Conservation (phyloP, 257 asterid genomes). For the Plectranthus barbatus region DNA sequence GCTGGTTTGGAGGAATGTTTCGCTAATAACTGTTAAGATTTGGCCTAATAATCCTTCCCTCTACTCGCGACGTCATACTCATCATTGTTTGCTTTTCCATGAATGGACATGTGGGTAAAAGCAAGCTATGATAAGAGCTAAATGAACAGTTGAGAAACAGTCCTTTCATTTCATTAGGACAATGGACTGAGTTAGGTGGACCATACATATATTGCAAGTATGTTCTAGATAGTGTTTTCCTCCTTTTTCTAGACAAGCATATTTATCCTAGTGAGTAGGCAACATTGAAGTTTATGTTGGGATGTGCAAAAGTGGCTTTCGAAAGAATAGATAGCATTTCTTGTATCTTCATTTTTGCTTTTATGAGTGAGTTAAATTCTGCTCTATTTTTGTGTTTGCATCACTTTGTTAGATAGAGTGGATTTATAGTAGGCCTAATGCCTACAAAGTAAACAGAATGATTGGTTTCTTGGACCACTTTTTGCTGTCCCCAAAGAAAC, state of each 20-base stretch:
- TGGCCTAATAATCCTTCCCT: neutral
- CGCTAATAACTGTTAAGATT: neutral
- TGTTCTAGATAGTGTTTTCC: neutral
- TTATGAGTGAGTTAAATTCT: slow-evolving; percentile 1
- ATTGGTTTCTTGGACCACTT: neutral
- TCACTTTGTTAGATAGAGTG: neutral
- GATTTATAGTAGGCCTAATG: neutral
- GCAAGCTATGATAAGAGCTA: neutral
- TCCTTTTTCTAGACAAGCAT: neutral
- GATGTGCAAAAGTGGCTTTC: slow-evolving; percentile 2
- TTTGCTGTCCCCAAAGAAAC: neutral
- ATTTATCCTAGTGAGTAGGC: slow-evolving; percentile 1
- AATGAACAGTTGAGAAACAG: neutral
- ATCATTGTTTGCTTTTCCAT: neutral
- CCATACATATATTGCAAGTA: neutral
- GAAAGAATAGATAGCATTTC: neutral
- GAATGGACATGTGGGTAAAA: slow-evolving; percentile 2
- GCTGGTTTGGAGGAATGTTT: neutral
- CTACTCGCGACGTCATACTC: neutral
- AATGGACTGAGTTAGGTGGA: neutral
- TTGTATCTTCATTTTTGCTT: too few species aligned
- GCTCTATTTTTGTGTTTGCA: neutral
- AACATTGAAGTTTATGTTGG: slow-evolving; percentile 10
- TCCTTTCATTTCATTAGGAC: slow-evolving; percentile 3
- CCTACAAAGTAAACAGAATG: neutral